These are phyloP conservation scores for Hebeloma cylindrosporum DNA, from an alignment of 768 basidiomycete genomes.

Conservation along the genomic window DNA sequence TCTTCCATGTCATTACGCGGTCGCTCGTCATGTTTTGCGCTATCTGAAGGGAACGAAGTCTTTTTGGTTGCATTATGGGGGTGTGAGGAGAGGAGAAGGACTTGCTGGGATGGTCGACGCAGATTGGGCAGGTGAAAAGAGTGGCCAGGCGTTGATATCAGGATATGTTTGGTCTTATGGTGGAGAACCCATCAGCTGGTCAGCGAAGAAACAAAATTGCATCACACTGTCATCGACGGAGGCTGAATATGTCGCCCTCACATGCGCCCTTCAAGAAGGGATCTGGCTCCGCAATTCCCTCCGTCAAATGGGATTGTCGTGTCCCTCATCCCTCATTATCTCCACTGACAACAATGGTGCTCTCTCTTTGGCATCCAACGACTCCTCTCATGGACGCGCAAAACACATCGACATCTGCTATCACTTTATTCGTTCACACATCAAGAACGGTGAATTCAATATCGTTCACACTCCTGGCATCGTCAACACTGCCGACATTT, in stretches of 20 bases:
- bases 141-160: constrained; percentile 14
- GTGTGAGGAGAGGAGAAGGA: background rate
- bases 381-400: background rate
- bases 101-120: constrained; percentile 24
- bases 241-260: constrained; percentile 16
- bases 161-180: constrained; percentile 9
- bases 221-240: constrained; percentile 13
- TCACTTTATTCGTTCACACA: constrained; percentile 13
- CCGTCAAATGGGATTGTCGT: background rate
- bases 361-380: background rate
- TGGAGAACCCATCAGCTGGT: constrained; percentile 14
- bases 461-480: constrained; percentile 6
- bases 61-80: constrained; percentile 11
- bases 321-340: constrained; percentile 1
- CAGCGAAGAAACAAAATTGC: constrained; percentile 13
- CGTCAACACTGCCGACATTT: constrained; percentile 5
- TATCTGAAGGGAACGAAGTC: constrained; percentile 17
- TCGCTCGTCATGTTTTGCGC: constrained; percentile 12
- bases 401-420: constrained; percentile 11
- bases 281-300: constrained; percentile 11
- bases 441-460: background rate
- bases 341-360: constrained; percentile 7
- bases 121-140: constrained; percentile 20
- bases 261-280: constrained; percentile 10
- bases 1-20: constrained; percentile 8